phyloP scores from a whole-genome alignment of 2,329 filamentous ascomycete genomes.

The Xylariaceae sp. region DNA sequence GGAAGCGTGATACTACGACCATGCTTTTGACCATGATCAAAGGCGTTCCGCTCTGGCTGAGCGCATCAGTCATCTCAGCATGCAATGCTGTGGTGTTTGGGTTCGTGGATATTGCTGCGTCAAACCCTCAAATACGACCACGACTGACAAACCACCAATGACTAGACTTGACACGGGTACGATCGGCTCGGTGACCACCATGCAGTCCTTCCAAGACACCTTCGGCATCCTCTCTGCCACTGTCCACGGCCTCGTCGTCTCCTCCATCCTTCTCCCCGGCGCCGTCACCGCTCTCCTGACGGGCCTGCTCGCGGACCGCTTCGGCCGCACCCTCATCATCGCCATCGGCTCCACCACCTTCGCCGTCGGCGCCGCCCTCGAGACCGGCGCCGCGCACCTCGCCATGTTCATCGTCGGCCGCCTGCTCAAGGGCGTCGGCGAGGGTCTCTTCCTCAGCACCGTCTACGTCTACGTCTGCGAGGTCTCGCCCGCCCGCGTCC shows the following conservation, averaged over 20 bases:
- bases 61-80: slow-evolving; percentile 8
- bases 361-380: slow-evolving; percentile 22
- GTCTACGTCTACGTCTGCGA: slow-evolving; percentile 54
- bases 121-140: neutral
- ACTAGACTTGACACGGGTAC: slow-evolving; percentile 8
- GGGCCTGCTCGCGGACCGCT: slow-evolving; percentile 47
- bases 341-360: slow-evolving; percentile 49
- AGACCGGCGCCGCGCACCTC: slow-evolving; percentile 16
- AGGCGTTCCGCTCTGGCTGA: slow-evolving; percentile 9
- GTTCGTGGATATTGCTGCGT: slow-evolving; percentile 8
- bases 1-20: too few species aligned
- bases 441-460: slow-evolving; percentile 50
- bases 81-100: slow-evolving; percentile 9
- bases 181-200: slow-evolving; percentile 56
- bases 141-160: too few species aligned
- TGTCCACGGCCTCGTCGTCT: slow-evolving; percentile 56
- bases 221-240: slow-evolving; percentile 51
- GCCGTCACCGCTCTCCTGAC: slow-evolving; percentile 56
- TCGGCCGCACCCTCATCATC: slow-evolving; percentile 49
- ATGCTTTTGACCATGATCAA: slow-evolving; percentile 4
- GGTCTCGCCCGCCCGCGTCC: slow-evolving; percentile 47
- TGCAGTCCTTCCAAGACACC: slow-evolving; percentile 45
- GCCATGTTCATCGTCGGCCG: slow-evolving; percentile 40
- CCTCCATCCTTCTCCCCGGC: slow-evolving; percentile 55
- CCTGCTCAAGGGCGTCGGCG: slow-evolving; percentile 50